Evolutionary conservation across 2,329 filamentous ascomycete species (phyloP), one percentile per base, ranked within the genome.

Genomic region (Penicillium frequentans): DNA sequence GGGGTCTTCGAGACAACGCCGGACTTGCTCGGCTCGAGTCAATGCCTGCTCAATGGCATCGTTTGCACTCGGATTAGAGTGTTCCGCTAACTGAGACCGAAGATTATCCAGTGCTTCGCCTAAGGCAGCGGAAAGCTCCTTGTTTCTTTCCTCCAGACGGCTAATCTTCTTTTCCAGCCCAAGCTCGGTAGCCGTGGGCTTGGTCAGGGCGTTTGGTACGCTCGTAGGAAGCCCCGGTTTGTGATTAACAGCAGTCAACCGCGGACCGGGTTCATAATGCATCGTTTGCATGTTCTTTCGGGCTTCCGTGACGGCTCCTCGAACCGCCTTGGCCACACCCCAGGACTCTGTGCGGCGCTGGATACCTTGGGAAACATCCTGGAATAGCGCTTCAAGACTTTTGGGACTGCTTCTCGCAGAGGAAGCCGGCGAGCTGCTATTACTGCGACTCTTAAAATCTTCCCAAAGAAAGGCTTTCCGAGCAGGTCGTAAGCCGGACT

Each of bases 241-340:
- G 16, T 55, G 56, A 23, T 53, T 59, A 9, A 43, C 33, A 26
- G 23, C 48, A 14, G 64, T 53, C 24, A 59, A 43, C 6, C 74
- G 73, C 10, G 70, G 59, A 21, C 64, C 65, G 11, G 70, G 68
- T 46, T 74, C 74, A 11, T 75, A 71, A 51, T 80, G 74, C 45
- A 80, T 73, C 35, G 72, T 73, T 61, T 80, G 76, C 65, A 81
- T 77, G 56, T 79, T 80, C 50, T 71, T 75, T 49, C 75, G 72
- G 14, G 77, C 77, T 66, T 80, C 78, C 21, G 68, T 77, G 44
- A 80, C 75, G 23, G 79, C 79, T 13, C 78, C 79, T 55, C 78
- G 75, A 14, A 81, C 75, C 42, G 75, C 78, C 62, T 79, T 81
- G 11, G 77, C 74, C 26, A 81, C 78, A 5, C 77, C 77, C 79